Evolutionary conservation across 306 rosid species (phyloP), one percentile per base, ranked within the genome.

Genomic region (Vigna radiata): DNA sequence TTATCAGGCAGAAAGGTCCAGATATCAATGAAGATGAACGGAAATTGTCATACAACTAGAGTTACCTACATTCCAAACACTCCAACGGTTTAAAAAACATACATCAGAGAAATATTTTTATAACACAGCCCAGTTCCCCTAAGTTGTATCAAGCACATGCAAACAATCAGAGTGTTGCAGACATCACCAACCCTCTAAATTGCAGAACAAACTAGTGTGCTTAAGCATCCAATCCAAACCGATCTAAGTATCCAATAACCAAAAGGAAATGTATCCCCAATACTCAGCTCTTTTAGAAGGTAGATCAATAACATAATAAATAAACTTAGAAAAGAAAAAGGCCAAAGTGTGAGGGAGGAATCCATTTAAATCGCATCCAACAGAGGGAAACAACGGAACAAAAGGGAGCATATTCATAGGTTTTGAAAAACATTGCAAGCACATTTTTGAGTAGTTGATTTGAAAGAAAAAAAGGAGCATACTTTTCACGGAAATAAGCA

Each of bases 401-500:
- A 76, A 67, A 68, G 48, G 29, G 61, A n/a, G 27, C 44, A 31
- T 44, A 25, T 9, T 17, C 9, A 8, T 18, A 53, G 27, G 14
- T 18, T 17, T 60, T 15, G 59, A 63, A 21, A 50, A 23, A 17
- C 25, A 61, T 3, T 17, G 48, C 8, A 62, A 75, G 13, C 14
- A 44, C 0, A 12, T 39, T 17, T 0, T 5, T 6, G 8, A 68
- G 25, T 47, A 8, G 73, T 47, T 48, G 74, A 49, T 43, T 52
- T 29, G 33, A 50, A 75, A 65, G 33, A 58, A 64, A 17, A 13
- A 79, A 69, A 44, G 54, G 37, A 73, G 5, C 71, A 63, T 85
- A 91, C 97, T 87, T 91, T 85, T 94, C 97, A 71, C 91, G 93
- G 76, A 87, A 52, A 72, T 82, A 86, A 81, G 97, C 96, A 36